Base-by-base conservation (phyloP, 2,329 filamentous ascomycete species). In the Hypoxylon sp. region DNA sequence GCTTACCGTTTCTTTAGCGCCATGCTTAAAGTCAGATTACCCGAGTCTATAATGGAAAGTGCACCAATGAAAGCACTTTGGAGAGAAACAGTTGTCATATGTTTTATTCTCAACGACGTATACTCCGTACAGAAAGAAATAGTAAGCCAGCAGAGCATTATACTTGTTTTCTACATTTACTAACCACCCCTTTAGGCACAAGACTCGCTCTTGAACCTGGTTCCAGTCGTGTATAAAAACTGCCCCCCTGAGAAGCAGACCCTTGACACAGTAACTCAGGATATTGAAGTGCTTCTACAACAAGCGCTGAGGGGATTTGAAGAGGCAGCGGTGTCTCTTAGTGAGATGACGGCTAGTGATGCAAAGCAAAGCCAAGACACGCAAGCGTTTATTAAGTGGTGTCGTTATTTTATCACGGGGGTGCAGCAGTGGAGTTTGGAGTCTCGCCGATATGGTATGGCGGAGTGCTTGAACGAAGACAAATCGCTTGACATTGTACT, bases 91-190 rank as follows among this genome's bases (percentile, higher is more conserved):
- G 46, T 74, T 19, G 54, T 72, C 9, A 72, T 74, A 63, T 75
- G 73, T 65, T 69, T 74, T 9, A 71, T 75, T 14, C 71, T 74
- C 25, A 75, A 75, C 21, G 73, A 74, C 34, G 56, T 74, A 27
- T 74, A 74, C 45, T 75, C 73, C 0, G 70, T 69, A 2, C 72
- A 75, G 58, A 75, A 74, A 55, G 73, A 75, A 65, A 75, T 75
- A 50, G 73, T 75, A 70, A 71, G 72, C 60, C 21, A 1, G 14
- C 12, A 3, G 3, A 8, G 11, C 9, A n/a, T 9, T 16, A 21
- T 8, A 27, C 27, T 2, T 21, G 5, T 34, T 25, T 25, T 51
- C 25, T 25, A n/a, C 16, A 21, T 43, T 19, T 56, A 11, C 65
- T 68, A 57, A 66, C 46, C 16, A 29, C 21, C 5, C 1, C 4